phyloP scores from a whole-genome alignment of 2,329 filamentous ascomycete species.

The Fusarium sp. region DNA sequence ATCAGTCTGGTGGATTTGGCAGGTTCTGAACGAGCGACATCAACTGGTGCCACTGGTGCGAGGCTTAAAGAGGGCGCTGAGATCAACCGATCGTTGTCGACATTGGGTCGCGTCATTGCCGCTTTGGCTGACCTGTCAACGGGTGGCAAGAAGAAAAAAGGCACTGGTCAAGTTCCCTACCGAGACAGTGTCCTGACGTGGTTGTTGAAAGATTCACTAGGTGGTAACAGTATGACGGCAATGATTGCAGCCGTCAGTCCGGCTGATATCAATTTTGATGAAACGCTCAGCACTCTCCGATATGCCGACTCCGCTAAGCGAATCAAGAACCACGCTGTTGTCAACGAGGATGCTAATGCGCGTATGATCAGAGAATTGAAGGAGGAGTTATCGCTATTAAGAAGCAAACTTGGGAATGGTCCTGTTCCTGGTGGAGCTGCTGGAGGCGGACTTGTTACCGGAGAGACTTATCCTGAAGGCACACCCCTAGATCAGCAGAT shows the following conservation, averaged over 20 bases:
- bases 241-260: constrained; percentile 99
- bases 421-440: constrained; percentile 54
- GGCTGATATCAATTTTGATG: constrained; percentile 98
- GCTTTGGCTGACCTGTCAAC: constrained; percentile 90
- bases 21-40: constrained; percentile 96
- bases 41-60: constrained; percentile 94
- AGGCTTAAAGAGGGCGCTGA: constrained; percentile 97
- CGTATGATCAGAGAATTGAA: constrained; percentile 99
- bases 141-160: constrained; percentile 81
- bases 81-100: constrained; percentile 97
- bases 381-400: constrained; percentile 86
- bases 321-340: constrained; percentile 99
- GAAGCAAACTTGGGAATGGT: constrained; percentile 81
- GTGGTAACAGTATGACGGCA: constrained; percentile 98
- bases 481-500: constrained; percentile 96
- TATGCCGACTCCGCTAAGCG: constrained; percentile 98
- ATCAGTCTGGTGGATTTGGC: constrained; percentile 98
- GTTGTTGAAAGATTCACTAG: constrained; percentile 95
- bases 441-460: constrained; percentile 63
- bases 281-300: constrained; percentile 92
- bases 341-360: constrained; percentile 98
- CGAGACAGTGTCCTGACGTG: constrained; percentile 97
- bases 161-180: constrained; percentile 84
- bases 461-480: constrained; percentile 89
- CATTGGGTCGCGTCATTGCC: constrained; percentile 95